Base-by-base conservation (phyloP, 192 early-diverging fungal species). In the Allomyces macrogynus region DNA sequence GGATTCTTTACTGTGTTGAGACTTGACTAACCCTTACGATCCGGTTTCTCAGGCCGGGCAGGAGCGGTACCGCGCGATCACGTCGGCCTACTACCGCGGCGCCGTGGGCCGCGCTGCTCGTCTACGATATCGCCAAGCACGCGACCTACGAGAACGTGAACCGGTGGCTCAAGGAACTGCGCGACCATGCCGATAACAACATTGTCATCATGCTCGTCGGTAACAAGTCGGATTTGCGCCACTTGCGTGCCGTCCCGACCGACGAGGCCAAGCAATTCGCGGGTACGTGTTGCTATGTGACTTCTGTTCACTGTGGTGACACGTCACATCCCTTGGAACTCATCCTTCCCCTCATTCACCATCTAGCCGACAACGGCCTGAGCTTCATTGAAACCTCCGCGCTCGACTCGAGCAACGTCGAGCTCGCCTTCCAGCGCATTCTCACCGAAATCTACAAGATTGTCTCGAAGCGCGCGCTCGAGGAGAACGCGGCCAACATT, bases 191-290 rank as follows among this genome's bases (percentile, higher is more conserved):
- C 62, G 91, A 93, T 74, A 87, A 81, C 77, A 97, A 96, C 80
- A 99, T 99, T 84, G 89, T 93, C 25, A 95, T 97, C 63, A 97
- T 97, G 91, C 80, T 99, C 66, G 95, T 99, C 16, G 95, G 94
- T 63, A 99, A 99, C 83, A 99, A 99, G 88, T 90, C 86, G 70
- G 95, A 98, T 89, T 79, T 97, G 81, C 82, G 88, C 73, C 93
- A 97, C 73, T 77, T 93, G 67, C 81, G 93, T 61, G 92, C 94
- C 11, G 95, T 99, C 12, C 88, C 93, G 3, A 97, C 93, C 22
- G 95, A 97, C 22, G 95, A 99, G 72, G 93, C 94, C 49, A 96
- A 95, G 79, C 84, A 89, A 68, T 99, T 96, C 86, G 91, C 96
- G 23, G 77, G 87, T 86, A 84, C 73, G 72, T 71, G n/a, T 68